Base-by-base conservation (phyloP, 1,139 yeast genomes). In the Candida sanyaensis region DNA sequence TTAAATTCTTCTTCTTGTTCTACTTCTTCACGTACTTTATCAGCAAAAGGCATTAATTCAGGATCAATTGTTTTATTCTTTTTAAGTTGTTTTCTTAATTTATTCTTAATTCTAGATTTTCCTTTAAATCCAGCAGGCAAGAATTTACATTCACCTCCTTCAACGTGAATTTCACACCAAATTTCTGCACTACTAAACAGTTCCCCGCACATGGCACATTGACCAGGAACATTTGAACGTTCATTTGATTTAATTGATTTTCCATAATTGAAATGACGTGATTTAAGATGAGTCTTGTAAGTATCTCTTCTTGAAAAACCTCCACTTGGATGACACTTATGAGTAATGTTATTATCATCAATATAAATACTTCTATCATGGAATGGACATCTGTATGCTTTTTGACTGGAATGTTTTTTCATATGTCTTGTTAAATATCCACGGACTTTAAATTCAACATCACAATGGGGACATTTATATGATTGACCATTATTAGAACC, bases 231-330 rank as follows among this genome's bases (percentile, higher is more conserved):
- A 51, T 81, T 80, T 4, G 80, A 68, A 53, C 97, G 78, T 53
- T 86, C 85, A 46, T 80, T 83, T 8, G 92, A 84, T 57, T 85
- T 84, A 5, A 92, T 84, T 28, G 96, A 96, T 40, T 84, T 82
- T 9, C 97, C 97, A 62, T 91, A 91, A 54, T 81, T 79, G 66
- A 92, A 92, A 69, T 92, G 99, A 59, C 97, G 81, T 26, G 96
- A 87, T 66, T 90, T 91, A 59, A 92, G 77, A 69, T 92, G 99
- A 2, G 97, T 92, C 71, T 92, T 92, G 73, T 88, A 92, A 1
- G 98, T 93, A 64, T 92, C 99, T 62, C 97, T 81, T 64, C 99
- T 82, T 10, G 96, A 88, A 62, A 92, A 92, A 0, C 97, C 99
- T 37, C 98, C 99, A 8, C 85, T 83, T 32, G 90, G 88, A 65